Percentiles rank a stretch among this genome's conserved stretches.
These are phyloP conservation scores for Yamadazyma spencermartinsiae DNA, from an alignment of 1,139 yeast species.

Conservation along the genomic window DNA sequence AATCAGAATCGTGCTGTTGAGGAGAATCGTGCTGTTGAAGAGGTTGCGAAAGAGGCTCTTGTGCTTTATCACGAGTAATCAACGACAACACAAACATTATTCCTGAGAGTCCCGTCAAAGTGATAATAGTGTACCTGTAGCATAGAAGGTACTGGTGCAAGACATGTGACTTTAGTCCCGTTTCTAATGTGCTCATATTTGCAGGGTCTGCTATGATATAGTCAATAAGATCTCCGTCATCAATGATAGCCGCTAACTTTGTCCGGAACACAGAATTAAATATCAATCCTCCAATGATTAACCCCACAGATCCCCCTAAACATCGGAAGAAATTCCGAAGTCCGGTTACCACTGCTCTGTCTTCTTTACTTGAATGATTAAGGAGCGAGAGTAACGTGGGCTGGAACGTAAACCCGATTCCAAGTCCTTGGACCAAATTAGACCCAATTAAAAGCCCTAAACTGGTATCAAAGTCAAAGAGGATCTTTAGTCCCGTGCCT, in stretches of 20 bases:
- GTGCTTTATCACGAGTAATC: slow-evolving; percentile 12
- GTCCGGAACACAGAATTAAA: slow-evolving; percentile 9
- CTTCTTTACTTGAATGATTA: slow-evolving; percentile 46
- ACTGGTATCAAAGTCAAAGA: slow-evolving; percentile 29
- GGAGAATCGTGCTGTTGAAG: too few species aligned
- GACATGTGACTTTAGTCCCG: not conserved
- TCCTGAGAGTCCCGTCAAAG: slow-evolving; percentile 14
- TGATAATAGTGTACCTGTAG: slow-evolving; percentile 11
- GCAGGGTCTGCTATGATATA: slow-evolving; percentile 7
- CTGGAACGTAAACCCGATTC: slow-evolving; percentile 54
- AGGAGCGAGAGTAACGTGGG: slow-evolving; percentile 55
- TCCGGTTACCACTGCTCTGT: slow-evolving; percentile 55
- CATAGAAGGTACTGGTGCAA: slow-evolving; percentile 6
- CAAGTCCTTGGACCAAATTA: slow-evolving; percentile 44
- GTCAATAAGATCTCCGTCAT: slow-evolving; percentile 1
- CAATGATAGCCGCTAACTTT: slow-evolving; percentile 1
- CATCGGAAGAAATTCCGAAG: slow-evolving; percentile 53
- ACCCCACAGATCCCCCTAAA: slow-evolving; percentile 54
- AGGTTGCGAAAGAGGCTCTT: not conserved
- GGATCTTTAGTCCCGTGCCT: slow-evolving; percentile 37
- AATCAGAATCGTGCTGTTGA: too few species aligned
- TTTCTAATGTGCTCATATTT: not conserved
- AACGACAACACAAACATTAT: slow-evolving; percentile 15
- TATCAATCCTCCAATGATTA: slow-evolving; percentile 35
- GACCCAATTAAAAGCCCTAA: slow-evolving; percentile 34